phyloP scores from a whole-genome alignment of 2,329 filamentous ascomycete genomes.

The Penicillium sp. region DNA sequence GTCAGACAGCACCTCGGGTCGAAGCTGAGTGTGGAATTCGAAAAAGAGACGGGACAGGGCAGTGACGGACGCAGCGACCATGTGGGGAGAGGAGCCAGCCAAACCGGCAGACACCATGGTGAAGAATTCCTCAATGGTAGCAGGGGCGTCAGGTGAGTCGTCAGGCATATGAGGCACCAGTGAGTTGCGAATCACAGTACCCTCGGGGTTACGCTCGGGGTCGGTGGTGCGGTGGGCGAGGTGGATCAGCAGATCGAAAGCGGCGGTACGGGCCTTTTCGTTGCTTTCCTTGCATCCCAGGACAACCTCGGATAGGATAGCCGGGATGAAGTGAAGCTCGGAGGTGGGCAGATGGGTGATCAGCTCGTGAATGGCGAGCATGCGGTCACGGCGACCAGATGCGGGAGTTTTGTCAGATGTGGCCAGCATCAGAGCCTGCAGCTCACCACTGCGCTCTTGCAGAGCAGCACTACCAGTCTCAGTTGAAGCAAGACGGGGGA shows the following conservation, averaged over 20 bases:
- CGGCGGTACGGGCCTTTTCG: slow-evolving; percentile 83
- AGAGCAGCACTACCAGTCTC: slow-evolving; percentile 74
- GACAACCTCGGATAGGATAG: slow-evolving; percentile 88
- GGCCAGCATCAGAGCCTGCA: slow-evolving; percentile 76
- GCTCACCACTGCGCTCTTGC: slow-evolving; percentile 68
- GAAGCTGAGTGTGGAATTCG: slow-evolving; percentile 75
- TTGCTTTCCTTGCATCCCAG: slow-evolving; percentile 98
- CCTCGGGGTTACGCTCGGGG: slow-evolving; percentile 52
- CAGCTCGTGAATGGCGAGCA: slow-evolving; percentile 77
- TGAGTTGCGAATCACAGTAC: slow-evolving; percentile 78
- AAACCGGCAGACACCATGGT: slow-evolving; percentile 97
- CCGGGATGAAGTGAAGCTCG: slow-evolving; percentile 89
- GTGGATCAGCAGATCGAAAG: slow-evolving; percentile 84
- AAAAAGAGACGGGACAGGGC: slow-evolving; percentile 91
- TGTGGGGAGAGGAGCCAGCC: slow-evolving; percentile 87
- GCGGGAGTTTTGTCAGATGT: slow-evolving; percentile 82
- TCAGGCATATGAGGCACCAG: slow-evolving; percentile 84
- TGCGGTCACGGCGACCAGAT: slow-evolving; percentile 80
- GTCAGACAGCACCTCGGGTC: slow-evolving; percentile 69
- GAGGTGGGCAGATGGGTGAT: slow-evolving; percentile 72
- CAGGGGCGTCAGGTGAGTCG: slow-evolving; percentile 72
- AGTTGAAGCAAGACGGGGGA: slow-evolving; percentile 83
- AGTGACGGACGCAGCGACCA: slow-evolving; percentile 96
- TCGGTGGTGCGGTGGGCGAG: slow-evolving; percentile 82
- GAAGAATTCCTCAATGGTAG: slow-evolving; percentile 90